Evolutionary conservation across 805 yeast species (phyloP).

Genomic region (Kazachstania psychrophila): DNA sequence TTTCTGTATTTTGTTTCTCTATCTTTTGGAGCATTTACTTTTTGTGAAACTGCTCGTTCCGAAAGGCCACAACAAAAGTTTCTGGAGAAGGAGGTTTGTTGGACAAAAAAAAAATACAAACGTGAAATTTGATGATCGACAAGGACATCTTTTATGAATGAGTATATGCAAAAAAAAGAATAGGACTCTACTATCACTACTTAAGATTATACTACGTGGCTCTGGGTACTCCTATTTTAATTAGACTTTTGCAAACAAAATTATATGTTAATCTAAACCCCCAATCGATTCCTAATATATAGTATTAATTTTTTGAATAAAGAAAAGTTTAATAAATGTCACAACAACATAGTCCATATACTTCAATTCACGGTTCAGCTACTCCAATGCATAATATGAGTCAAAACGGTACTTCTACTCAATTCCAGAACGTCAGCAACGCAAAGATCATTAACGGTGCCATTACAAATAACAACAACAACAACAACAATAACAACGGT

Average conservation of each 20-base stretch:
- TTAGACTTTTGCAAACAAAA: no score
- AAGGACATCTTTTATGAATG: neutral
- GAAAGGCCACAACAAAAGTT: neutral
- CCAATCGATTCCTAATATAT: no score
- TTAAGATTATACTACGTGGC: no score
- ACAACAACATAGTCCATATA: conserved; percentile 1
- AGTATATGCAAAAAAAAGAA: no score
- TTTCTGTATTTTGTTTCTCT: no score
- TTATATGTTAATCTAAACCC: no score
- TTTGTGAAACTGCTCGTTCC: neutral
- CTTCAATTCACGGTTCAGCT: neutral
- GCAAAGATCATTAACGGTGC: conserved; percentile 12
- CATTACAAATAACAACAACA: neutral
- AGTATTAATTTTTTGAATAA: neutral
- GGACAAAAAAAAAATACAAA: neutral
- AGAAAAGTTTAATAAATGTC: neutral
- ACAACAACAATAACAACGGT: neutral
- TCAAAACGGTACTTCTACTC: conserved; percentile 5
- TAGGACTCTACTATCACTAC: no score
- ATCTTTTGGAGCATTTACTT: no score
- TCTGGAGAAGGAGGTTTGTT: neutral
- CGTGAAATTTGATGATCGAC: neutral
- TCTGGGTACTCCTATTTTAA: no score
- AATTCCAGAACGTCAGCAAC: conserved; percentile 7
- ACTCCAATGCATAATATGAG: neutral